A percentile compares a stretch with the other conserved stretches of the same genome.
Conservation (phyloP, 768 basidiomycete genomes). For the Gloeophyllum trabeum region DNA sequence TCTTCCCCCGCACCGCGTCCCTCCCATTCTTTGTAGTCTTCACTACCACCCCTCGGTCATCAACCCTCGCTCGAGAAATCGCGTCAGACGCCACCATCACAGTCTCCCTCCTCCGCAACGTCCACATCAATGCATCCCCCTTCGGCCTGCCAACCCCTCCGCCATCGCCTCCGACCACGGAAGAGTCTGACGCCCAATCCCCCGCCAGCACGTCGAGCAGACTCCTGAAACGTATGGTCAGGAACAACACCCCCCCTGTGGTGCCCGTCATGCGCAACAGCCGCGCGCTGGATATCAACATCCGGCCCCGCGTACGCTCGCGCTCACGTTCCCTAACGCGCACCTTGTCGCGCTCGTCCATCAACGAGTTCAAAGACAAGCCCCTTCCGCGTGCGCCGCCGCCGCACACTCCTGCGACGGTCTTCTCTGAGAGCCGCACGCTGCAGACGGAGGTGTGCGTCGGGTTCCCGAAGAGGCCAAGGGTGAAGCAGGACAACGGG, state of each 20-base stretch:
- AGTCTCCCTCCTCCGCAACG: constrained; percentile 53
- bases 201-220: constrained; percentile 6
- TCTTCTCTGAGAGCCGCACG: constrained; percentile 31
- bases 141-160: constrained; percentile 27
- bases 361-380: constrained; percentile 9
- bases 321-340: neutral
- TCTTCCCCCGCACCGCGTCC: constrained; percentile 49
- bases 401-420: constrained; percentile 17
- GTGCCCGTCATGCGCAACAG: no score
- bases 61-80: constrained; percentile 47
- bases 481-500: constrained; percentile 24
- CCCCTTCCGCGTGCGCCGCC: constrained; percentile 16
- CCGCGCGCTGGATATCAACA: neutral
- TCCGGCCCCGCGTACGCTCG: neutral
- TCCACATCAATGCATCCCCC: constrained; percentile 36
- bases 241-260: constrained; percentile 12
- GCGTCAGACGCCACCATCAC: constrained; percentile 60
- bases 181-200: constrained; percentile 23
- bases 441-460: constrained; percentile 42
- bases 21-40: constrained; percentile 70
- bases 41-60: constrained; percentile 48
- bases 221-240: constrained; percentile 21
- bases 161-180: constrained; percentile 12
- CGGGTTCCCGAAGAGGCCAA: constrained; percentile 64
- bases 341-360: neutral